phyloP scores from a whole-genome alignment of 2,329 filamentous ascomycete genomes.

The Neonectria coccinea region DNA sequence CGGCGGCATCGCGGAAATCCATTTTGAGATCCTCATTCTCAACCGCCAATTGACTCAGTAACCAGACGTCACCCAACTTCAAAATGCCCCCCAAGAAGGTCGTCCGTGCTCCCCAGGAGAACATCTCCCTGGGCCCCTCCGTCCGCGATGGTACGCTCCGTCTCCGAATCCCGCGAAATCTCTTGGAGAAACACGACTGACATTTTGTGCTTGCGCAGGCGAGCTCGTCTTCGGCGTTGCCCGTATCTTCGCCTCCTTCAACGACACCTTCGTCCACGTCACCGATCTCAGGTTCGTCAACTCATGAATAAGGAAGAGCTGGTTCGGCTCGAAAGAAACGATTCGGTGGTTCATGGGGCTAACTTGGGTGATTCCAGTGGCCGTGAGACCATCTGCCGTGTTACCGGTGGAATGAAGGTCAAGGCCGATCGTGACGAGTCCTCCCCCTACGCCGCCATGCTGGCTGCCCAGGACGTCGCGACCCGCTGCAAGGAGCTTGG shows the following conservation, averaged over 20 bases:
- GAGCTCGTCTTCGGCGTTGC: constrained; percentile 98
- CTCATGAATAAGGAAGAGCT: constrained; percentile 36
- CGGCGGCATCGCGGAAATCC: constrained; percentile 42
- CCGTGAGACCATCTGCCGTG: constrained; percentile 99
- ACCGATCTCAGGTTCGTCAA: constrained; percentile 92
- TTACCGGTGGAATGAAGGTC: constrained; percentile 99
- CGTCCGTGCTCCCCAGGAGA: constrained; percentile 87
- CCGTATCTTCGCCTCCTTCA: constrained; percentile 95
- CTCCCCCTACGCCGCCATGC: constrained; percentile 99
- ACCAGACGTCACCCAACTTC: constrained; percentile 55
- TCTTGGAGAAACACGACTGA: constrained; percentile 31
- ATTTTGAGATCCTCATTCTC: constrained; percentile 49
- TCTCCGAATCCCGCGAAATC: constrained; percentile 7
- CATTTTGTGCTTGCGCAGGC: constrained; percentile 63
- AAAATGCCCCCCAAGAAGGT: constrained; percentile 97
- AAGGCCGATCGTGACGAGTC: constrained; percentile 99
- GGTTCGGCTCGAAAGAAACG: constrained; percentile 16
- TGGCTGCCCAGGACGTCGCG: constrained; percentile 99
- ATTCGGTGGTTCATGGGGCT: constrained; percentile 43
- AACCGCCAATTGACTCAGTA: constrained; percentile 51
- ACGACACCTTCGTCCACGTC: constrained; percentile 96
- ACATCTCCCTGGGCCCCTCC: constrained; percentile 97
- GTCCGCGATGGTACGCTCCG: constrained; percentile 84
- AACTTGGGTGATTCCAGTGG: constrained; percentile 78
- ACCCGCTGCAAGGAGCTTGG: constrained; percentile 80